Evolutionary conservation across 768 basidiomycete genomes (phyloP), one percentile per base, ranked within the genome.

Genomic region (Trametes cingulata): DNA sequence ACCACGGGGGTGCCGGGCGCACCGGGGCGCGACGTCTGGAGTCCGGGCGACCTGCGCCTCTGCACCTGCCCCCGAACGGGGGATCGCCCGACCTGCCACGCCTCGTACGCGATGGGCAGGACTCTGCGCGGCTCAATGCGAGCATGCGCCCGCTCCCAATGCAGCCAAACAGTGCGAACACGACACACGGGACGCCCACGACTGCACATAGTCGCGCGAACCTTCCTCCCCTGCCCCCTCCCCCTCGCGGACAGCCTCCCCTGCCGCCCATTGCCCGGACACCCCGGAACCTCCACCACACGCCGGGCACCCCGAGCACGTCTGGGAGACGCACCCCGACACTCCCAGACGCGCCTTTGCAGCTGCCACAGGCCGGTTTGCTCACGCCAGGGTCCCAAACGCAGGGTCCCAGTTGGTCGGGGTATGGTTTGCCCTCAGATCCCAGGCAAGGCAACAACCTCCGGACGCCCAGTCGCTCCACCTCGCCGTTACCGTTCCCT

Each of bases 41-140:
- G 65, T 82, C 76, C 52, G 81, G 78, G 40, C 77, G 93, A 60
- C 94, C 93, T 4, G 88, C 93, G 0, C 93, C 94, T 0, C 76
- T 96, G n/a, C 85, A 89, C 64, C 78, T 96, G 10, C 79, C 83
- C 17, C 78, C 79, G 0, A 80, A 79, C 59, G 70, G 79, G 12
- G 76, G 77, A 3, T 77, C 85, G 40, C 75, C 78, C 15, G 87
- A 88, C 68, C 83, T 94, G 1, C 93, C 93, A 6, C 85, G 84
- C 19, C 77, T 93, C 57, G 81, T 90, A 41, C 82, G 86, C 50
- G 86, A 90, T 62, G 79, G 79, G 25, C 66, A 75, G 61, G 88
- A 90, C 63, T 83, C 86, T 0, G 65, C 75, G 8, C 75, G 80
- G 1, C 19, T 72, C 69, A 68, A 50, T 63, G 62, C 72, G 50